Evolutionary conservation across 2,329 filamentous ascomycete species (phyloP).

Genomic region (Falciphora oryzae): DNA sequence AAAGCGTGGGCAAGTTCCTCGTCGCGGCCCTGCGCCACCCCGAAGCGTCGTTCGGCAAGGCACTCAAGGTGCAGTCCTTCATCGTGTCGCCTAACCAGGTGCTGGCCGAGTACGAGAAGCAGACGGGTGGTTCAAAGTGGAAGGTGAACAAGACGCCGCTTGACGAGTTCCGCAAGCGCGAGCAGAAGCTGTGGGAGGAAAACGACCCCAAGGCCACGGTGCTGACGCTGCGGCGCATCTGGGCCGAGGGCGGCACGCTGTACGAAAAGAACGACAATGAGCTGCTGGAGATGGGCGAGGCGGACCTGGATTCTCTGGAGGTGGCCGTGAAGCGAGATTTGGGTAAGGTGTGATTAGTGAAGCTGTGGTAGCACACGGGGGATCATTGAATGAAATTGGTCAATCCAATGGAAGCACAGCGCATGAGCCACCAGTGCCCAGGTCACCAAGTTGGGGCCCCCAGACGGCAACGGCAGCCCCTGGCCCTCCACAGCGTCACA

Average conservation of each 20-base stretch:
- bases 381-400: too few relatives aligned
- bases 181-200: constrained; percentile 53
- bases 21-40: constrained; percentile 56
- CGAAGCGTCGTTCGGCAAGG: constrained; percentile 44
- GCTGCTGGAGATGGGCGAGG: constrained; percentile 42
- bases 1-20: constrained; percentile 56
- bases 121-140: constrained; percentile 52
- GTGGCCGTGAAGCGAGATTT: constrained; percentile 17
- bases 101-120: constrained; percentile 60
- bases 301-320: constrained; percentile 46
- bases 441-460: background rate
- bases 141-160: constrained; percentile 46
- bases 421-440: too few relatives aligned
- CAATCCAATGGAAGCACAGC: background rate
- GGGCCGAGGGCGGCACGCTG: constrained; percentile 65
- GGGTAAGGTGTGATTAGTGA: background rate
- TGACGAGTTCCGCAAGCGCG: constrained; percentile 46
- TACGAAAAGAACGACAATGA: constrained; percentile 65
- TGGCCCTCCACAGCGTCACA: background rate
- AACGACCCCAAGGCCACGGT: constrained; percentile 45
- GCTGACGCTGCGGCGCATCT: constrained; percentile 62
- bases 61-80: constrained; percentile 66
- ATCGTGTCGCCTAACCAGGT: constrained; percentile 58
- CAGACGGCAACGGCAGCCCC: background rate
- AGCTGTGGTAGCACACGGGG: constrained; percentile 1